Evolutionary conservation across 495 filamentous ascomycete species (phyloP), one percentile per base, ranked within the genome.

Genomic region (Aspergillus saccharolyticus): DNA sequence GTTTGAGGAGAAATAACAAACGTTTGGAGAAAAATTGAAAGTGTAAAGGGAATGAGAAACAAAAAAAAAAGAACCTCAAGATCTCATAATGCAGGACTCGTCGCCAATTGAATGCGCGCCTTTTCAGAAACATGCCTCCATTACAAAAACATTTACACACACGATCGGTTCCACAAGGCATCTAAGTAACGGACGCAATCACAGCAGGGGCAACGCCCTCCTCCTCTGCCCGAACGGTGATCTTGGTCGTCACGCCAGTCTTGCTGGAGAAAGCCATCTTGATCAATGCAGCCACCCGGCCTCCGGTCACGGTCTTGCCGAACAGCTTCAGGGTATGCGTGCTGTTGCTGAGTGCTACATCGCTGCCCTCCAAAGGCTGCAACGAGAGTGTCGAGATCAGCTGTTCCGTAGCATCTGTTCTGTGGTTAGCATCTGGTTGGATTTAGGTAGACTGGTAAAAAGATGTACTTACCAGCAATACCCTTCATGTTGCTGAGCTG

Each of bases 281-380:
- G 61, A 97, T 82, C 56, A 87, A 84, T 50, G 88, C 88, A 39
- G 90, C 91, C 2, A 98, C 92, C 61, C 85, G 85, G 59, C 95
- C 95, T 25, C 94, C 95, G 22, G 81, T 86, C 60, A 97, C 85
- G 19, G 93, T 96, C 84, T 95, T 97, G 65, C 94, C 94, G 68
- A 94, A 91, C 20, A 98, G 83, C 76, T 96, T 97, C 66, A 98
- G 84, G 10, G 90, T 90, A 73, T 98, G 94, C 56, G 92, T 97
- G 58, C 87, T 90, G 66, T 85, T 85, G 66, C 83, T 94, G 57
- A 95, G 80, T 15, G 89, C 85, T 22, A 98, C 84, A 59, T 97
- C 93, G 16, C 87, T 95, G 54, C 94, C 94, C 68, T 97, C 94
- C 18, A 98, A 80, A 19, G 94, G 90, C 71, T 97, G 95, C 57